A percentile compares a stretch with the other conserved stretches of the same genome.
Conservation (phyloP, 2,329 filamentous ascomycete genomes). For the Nemania sp. region DNA sequence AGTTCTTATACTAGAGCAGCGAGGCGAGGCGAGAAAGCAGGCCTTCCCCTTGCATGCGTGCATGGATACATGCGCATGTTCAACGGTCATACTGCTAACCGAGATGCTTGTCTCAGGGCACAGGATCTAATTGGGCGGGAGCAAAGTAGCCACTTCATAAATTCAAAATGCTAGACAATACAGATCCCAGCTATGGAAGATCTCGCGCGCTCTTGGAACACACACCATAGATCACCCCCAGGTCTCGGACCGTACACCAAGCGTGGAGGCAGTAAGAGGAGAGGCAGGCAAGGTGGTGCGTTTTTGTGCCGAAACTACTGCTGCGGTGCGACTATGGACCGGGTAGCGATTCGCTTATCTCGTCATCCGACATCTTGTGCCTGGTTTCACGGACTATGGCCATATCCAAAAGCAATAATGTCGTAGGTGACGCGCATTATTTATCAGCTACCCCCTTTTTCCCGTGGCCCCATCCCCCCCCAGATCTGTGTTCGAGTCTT, state of each 20-base stretch:
- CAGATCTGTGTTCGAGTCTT: neutral
- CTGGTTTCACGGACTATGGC: neutral
- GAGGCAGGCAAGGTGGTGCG: neutral
- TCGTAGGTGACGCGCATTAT: neutral
- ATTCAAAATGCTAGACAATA: neutral
- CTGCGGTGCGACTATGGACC: slow-evolving; percentile 16
- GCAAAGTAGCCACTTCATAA: neutral
- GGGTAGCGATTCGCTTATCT: neutral
- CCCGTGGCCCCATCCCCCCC: no score
- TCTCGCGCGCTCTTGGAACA: slow-evolving; percentile 7
- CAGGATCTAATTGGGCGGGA: slow-evolving; percentile 9
- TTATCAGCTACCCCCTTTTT: slow-evolving; percentile 2
- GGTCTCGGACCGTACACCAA: neutral
- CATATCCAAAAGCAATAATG: slow-evolving; percentile 10
- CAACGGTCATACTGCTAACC: slow-evolving; percentile 8
- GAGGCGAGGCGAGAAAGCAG: neutral
- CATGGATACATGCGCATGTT: neutral
- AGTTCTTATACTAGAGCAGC: neutral
- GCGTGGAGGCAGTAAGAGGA: neutral
- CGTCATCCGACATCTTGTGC: no score
- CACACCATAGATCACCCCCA: neutral
- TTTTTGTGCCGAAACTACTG: no score
- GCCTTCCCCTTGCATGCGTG: no score
- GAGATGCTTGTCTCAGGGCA: slow-evolving; percentile 10
- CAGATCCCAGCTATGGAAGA: slow-evolving; percentile 8